A percentile compares a stretch with the other conserved stretches of the same genome.
phyloP scores from a whole-genome alignment of 495 filamentous ascomycete species.

The Chaetomium tenue region DNA sequence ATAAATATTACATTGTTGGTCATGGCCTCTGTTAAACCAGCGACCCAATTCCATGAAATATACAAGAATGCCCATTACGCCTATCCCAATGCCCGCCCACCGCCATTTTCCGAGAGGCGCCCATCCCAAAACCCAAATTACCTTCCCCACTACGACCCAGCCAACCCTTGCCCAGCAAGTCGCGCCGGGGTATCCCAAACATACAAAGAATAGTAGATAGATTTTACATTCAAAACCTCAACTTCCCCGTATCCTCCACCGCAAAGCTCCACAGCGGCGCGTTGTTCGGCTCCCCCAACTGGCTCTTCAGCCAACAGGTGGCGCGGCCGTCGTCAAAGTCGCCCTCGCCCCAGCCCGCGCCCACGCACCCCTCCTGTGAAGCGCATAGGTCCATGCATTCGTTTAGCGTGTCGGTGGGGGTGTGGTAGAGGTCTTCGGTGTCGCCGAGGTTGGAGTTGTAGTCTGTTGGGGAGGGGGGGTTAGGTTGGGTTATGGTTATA shows the following conservation, averaged over 20 bases:
- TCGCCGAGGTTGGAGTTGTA: slow-evolving; percentile 33
- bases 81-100: neutral
- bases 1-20: too few relatives aligned
- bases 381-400: slow-evolving; percentile 39
- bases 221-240: neutral
- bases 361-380: slow-evolving; percentile 30
- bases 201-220: neutral
- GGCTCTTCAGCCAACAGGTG: slow-evolving; percentile 52
- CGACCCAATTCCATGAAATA: neutral
- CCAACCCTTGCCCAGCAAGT: neutral
- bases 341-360: slow-evolving; percentile 37
- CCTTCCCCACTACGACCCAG: neutral
- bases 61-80: neutral
- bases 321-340: slow-evolving; percentile 30
- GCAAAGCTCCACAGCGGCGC: slow-evolving; percentile 48
- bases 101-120: neutral
- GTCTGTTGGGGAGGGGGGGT: slow-evolving; percentile 18
- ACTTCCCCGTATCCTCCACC: slow-evolving; percentile 36
- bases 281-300: slow-evolving; percentile 50
- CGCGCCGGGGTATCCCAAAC: neutral
- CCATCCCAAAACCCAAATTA: neutral
- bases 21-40: too few relatives aligned
- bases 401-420: slow-evolving; percentile 24
- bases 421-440: slow-evolving; percentile 31
- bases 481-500: neutral